Conservation (phyloP, 2,329 filamentous ascomycete species). For the Fusarium sp. region DNA sequence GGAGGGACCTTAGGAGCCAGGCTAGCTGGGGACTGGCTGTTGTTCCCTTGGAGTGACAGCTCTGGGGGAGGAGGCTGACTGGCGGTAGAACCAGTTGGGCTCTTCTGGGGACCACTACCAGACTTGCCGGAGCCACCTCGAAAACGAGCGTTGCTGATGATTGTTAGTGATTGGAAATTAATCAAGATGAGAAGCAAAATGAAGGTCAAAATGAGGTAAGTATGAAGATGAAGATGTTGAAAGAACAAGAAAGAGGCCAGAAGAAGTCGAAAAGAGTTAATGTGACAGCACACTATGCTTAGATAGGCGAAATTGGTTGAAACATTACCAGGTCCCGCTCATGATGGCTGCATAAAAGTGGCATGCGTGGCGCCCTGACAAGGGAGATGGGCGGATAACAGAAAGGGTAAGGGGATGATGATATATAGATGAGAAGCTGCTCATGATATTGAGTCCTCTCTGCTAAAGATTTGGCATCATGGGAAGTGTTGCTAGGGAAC, state of each 20-base stretch:
- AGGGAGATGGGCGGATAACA: slow-evolving; percentile 7
- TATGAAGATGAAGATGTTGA: slow-evolving; percentile 3
- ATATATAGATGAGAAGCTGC: slow-evolving; percentile 15
- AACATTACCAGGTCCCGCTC: slow-evolving; percentile 31
- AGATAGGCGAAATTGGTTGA: slow-evolving; percentile 33
- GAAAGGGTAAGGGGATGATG: slow-evolving; percentile 12
- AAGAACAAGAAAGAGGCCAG: slow-evolving; percentile 16
- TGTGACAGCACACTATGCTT: slow-evolving; percentile 40
- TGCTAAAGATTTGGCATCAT: slow-evolving; percentile 3
- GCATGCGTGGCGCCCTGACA: slow-evolving; percentile 25
- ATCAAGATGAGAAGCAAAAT: background rate
- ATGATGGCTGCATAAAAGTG: slow-evolving; percentile 30
- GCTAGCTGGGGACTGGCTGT: slow-evolving; percentile 61
- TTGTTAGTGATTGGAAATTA: slow-evolving; percentile 43
- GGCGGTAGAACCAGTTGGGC: slow-evolving; percentile 61
- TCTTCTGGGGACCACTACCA: slow-evolving; percentile 63
- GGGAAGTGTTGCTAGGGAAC: background rate
- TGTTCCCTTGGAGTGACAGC: slow-evolving; percentile 56
- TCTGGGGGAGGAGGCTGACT: slow-evolving; percentile 62
- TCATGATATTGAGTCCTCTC: background rate
- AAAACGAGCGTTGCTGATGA: slow-evolving; percentile 66
- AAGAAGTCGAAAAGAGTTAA: slow-evolving; percentile 9
- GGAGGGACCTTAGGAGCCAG: slow-evolving; percentile 69
- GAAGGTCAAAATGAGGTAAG: background rate
- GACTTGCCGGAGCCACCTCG: slow-evolving; percentile 65